Base-by-base conservation (phyloP, 108 stramenopile genomes). In the Nannochloropsis granulata region DNA sequence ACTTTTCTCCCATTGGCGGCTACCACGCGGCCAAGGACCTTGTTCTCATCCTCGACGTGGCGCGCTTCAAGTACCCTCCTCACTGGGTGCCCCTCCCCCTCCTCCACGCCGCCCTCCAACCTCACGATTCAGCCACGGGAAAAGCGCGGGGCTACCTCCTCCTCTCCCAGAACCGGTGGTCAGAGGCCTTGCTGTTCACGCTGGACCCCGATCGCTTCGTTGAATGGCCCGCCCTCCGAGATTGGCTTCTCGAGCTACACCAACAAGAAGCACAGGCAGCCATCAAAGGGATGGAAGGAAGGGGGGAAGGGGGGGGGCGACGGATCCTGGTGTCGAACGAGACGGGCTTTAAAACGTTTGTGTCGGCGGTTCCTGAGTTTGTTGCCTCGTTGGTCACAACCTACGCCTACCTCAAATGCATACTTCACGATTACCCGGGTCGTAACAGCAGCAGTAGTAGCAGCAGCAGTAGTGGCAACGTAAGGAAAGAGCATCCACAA, bases 1-100 rank as follows among this genome's bases (percentile, higher is more conserved):
- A 99, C 87, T 99, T 93, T 87, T 93, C 92, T 80, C 96, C 96
- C 21, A 44, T 99, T 81, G 98, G 93, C 0, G 94, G 91, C 34
- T 98, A 94, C 91, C 88, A 93, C 85, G 46, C 79, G 25, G 85
- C 80, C 13, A 86, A 88, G 1, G 97, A 96, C 84, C 78, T 79
- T 78, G 96, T 99, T 42, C 91, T 98, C 79, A 87, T 99, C 56
- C 86, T 99, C 92, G 96, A 97, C 90, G 92, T 94, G 45, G 96
- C 95, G 80, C 94, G 95, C 81, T 98, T 96, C 93, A 97, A 97
- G 90, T 94, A 95, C 91, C 94, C 96, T 1, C 92, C 95, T 43
- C 95, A 93, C 56, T 98, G 97, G 97, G 93, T 95, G 24, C 85
- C 92, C 2, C 85, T 94, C n/a, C 90, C 86, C 11, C 85, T 78